Evolutionary conservation across 768 basidiomycete species (phyloP), one percentile per base, ranked within the genome.

Genomic region (Boletus rufocinnamomeus): DNA sequence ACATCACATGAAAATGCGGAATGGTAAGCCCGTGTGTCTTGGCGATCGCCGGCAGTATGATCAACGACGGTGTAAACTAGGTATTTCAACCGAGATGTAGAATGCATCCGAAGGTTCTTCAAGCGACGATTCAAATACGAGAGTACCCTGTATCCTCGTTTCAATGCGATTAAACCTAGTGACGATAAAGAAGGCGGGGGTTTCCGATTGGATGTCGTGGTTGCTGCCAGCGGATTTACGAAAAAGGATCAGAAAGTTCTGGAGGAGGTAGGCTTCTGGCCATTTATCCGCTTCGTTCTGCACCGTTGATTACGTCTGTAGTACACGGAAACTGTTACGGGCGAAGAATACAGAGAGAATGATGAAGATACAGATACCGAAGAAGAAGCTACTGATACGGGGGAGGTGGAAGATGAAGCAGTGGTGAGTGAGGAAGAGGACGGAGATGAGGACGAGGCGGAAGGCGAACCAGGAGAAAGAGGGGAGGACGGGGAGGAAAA

Each of bases 21-120:
- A 77, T 97, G 90, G 93, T 94, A 65, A 73, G 86, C 37, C 2
- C 50, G 38, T 49, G 46, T 58, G 44, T 50, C 57, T 54, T 59
- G 58, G 54, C 48, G 60, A 65, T 62, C 30, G 37, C 28, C 50
- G 51, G 59, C 63, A 50, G 23, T 21, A 27, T 48, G 52, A 55
- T 52, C 58, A 56, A 57, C 54, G 52, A 38, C 34, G 59, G 54
- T 37, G 10, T 34, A 47, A 62, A 64, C 56, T 61, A 96, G 95
- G 93, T 99, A 97, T 77, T 99, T 99, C 77, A 96, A 98, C 74
- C 88, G 97, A 23, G 97, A 99, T 74, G 97, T 99, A 9, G 89
- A 96, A 58, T 98, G 97, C 72, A 94, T 99, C 65, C 84, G 94
- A 35, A 87, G 84, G 10, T 99, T 97, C 77, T 98, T 99, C 80